phyloP scores from a whole-genome alignment of 352 stramenopile genomes.

The Phytophthora boehmeriae region DNA sequence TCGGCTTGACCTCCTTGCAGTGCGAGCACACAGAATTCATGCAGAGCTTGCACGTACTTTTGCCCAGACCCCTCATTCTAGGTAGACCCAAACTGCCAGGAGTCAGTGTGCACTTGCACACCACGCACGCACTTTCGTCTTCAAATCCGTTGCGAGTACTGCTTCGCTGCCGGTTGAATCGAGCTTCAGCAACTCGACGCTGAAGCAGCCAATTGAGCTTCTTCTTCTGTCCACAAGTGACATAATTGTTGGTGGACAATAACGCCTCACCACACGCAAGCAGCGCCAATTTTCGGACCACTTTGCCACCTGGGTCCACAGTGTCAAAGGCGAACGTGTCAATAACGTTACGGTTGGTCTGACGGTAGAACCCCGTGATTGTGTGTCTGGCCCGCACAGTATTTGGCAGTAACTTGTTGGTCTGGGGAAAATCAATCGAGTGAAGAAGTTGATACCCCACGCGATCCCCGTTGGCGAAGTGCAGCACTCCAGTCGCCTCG shows the following conservation, averaged over 20 bases:
- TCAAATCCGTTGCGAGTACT: conserved; percentile 4
- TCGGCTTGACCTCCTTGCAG: conserved; percentile 37
- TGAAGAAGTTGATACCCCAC: conserved; percentile 65
- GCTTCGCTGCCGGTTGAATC: conserved; percentile 9
- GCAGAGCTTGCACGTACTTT: conserved; percentile 41
- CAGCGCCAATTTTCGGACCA: conserved; percentile 28
- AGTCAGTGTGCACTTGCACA: conserved; percentile 22
- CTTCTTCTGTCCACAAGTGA: conserved; percentile 42
- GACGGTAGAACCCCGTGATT: not conserved
- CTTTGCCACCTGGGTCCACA: conserved; percentile 32
- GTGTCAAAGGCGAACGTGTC: conserved; percentile 43
- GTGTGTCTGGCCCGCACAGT: conserved; percentile 44
- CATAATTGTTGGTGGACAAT: conserved; percentile 43
- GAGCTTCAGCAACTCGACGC: conserved; percentile 27
- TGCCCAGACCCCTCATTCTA: conserved; percentile 17
- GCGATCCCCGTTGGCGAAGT: conserved; percentile 45
- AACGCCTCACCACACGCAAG: conserved; percentile 31
- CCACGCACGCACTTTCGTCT: conserved; percentile 24
- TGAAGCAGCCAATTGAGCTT: conserved; percentile 43
- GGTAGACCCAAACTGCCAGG: conserved; percentile 24
- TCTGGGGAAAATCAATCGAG: conserved; percentile 46
- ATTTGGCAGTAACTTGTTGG: conserved; percentile 16
- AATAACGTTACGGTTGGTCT: conserved; percentile 29
- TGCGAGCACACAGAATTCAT: conserved; percentile 30
- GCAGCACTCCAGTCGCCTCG: conserved; percentile 49